Conservation (phyloP, 306 rosid species). For the Calophaca sinica region DNA sequence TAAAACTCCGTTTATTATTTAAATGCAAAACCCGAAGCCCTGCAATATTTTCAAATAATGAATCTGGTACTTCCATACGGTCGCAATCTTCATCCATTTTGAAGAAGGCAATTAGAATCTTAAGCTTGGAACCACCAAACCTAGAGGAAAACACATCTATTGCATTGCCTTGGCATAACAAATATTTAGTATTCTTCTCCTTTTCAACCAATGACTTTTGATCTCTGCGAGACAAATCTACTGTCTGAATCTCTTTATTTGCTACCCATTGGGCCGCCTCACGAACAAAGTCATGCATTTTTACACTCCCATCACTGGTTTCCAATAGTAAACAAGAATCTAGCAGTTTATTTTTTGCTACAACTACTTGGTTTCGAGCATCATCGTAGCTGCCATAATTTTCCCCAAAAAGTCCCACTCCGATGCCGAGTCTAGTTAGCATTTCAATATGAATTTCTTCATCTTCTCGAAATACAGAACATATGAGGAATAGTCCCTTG, state of each 20-base stretch:
- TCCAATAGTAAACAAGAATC: conserved; percentile 31
- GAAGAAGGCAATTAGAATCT: not conserved
- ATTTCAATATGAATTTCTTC: conserved; percentile 23
- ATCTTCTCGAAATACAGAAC: conserved; percentile 43
- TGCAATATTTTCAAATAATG: not conserved
- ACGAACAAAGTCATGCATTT: conserved; percentile 38
- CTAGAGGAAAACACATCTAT: not conserved
- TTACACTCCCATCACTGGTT: accelerated
- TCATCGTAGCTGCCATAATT: not conserved
- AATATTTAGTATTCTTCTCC: not conserved
- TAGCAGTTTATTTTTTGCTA: not conserved
- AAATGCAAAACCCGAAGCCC: not conserved
- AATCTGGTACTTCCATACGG: accelerated
- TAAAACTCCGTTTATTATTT: no score
- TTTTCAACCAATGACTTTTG: not conserved
- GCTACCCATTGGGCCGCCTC: conserved; percentile 17
- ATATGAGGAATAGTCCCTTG: conserved; percentile 3
- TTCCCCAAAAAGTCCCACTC: not conserved
- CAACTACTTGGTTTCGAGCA: not conserved
- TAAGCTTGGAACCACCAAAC: conserved; percentile 6
- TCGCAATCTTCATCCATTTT: accelerated
- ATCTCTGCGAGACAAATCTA: no score
- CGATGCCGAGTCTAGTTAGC: not conserved
- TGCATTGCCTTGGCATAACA: not conserved
- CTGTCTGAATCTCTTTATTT: not conserved